Evolutionary conservation across 2,329 filamentous ascomycete species (phyloP), one percentile per base, ranked within the genome.

Genomic region (Grosmannia penicillata): DNA sequence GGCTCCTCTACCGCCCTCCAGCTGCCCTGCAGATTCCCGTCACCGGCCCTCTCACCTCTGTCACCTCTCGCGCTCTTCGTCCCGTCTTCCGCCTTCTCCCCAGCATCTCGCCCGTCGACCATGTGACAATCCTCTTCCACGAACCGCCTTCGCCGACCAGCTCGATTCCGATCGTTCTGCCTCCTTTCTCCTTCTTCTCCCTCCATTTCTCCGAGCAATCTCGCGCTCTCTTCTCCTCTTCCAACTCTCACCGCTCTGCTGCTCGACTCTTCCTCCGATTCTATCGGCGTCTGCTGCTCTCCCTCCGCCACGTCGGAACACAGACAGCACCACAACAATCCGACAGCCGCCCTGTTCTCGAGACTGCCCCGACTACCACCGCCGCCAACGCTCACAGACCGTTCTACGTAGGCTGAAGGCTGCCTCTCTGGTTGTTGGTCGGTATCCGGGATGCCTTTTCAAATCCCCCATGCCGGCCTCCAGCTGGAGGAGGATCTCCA

Each of bases 401-500:
- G 22, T 11, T 22, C 19, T 24, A 31, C 29, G n/a, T n/a, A n/a
- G n/a, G n/a, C n/a, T n/a, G n/a, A n/a, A n/a, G n/a, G n/a, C n/a
- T n/a, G 33, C 38, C 40, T 44, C 41, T 39, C 40, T 44, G 43
- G 45, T 43, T 42, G 43, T 33, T 42, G 45, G 45, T 44, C 43
- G 42, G 45, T 47, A 17, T 37, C 25, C 42, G 45, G 44, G 42
- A 59, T 58, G 56, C 50, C 51, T 43, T 63, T 78, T 53, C 59
- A 63, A 47, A 63, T 78, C 43, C 69, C 72, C 49, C 68, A 72
- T 45, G 56, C 60, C 48, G 74, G 74, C 57, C 58, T 78, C 54
- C 56, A 64, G 53, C 60, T 78, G 55, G 68, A 70, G 51, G 68
- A 70, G 51, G 63, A 64, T 56, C 61, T 66, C 45, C 57, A 64